Base-by-base conservation (phyloP, 202 grass and related monocot species). In the Brachypodium distachyon region DNA sequence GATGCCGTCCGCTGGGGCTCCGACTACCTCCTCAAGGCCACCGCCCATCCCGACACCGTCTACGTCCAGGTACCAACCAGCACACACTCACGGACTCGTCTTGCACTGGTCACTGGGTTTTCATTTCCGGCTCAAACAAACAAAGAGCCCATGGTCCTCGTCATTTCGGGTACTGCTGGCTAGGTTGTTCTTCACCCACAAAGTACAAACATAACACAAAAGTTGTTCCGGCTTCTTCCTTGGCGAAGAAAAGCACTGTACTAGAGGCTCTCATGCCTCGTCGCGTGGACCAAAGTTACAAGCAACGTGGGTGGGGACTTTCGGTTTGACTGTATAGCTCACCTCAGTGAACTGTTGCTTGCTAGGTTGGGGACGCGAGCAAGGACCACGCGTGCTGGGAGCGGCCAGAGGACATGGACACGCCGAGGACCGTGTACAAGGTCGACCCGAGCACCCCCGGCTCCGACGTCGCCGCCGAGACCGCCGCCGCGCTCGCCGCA, bases 321-420 rank as follows among this genome's bases (percentile, higher is more conserved):
- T n/a, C n/a, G n/a, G n/a, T n/a, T n/a, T n/a, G n/a, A n/a, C n/a
- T n/a, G 29, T 25, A n/a, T 41, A 38, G 9, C 28, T 71, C 44
- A 62, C 25, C 12, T 77, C 66, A 78, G 50, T 22, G 18, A 28
- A 5, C 63, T 54, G 12, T 23, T 37, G 4, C n/a, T 22, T 40
- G 1, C 17, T 44, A 93, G 95, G 91, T 98, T 4, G 95, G 95
- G 48, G 95, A 98, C 82, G 84, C 95, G 21, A 84, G 53, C 72
- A 90, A 84, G 82, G 94, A 97, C 72, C 94, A 97, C 61, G 89
- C 91, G 19, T 97, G 95, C 85, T 97, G 95, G 95, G 95, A 97
- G 70, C 86, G 95, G 5, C 95, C 95, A 31, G 95, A 97, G 72
- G 95, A 97, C 82, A 97, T 94, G 95, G 95, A 97, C 89, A 97